Base-by-base conservation (phyloP, 2,329 filamentous ascomycete species). In the Cytospora leucostoma region DNA sequence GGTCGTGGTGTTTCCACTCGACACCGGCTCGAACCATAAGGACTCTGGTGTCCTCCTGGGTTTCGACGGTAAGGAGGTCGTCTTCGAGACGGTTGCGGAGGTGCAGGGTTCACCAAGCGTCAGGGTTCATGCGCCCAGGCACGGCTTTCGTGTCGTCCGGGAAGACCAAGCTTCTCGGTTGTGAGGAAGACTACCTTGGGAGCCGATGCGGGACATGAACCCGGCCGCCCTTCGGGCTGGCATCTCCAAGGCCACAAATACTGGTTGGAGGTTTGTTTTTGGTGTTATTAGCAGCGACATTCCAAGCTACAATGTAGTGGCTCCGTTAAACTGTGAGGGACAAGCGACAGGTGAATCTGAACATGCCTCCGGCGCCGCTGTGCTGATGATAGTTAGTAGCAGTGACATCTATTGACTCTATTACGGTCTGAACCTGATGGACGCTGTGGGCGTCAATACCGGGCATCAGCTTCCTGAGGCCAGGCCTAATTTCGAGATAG, bases 1-100 rank as follows among this genome's bases (percentile, higher is more conserved):
- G 52, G 84, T 92, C 4, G 76, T 80, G 71, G 74, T 90, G 33
- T 86, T 81, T 78, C 88, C 88, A 6, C 83, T 80, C 2, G 88
- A 91, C 71, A 82, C 83, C 52, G 88, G 88, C 7, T 80, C 76
- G 59, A 78, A 72, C n/a, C 79, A 87, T 70, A 82, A 80, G 67
- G 88, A 91, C 70, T 70, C 72, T 1, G 88, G 88, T 0, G 75
- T 63, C 50, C 74, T 91, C 65, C 75, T 88, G 15, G 77, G 78
- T 33, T 69, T 90, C 57, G 77, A 77, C 51, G 70, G 71, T 27
- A 74, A 78, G 53, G 85, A 90, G 76, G 78, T 87, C 8, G 86
- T 88, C 1, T 77, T 89, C 65, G 82, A 86, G 71, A 79, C 80
- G 15, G 70, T 73, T 63, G 77, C 76, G 3, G 73, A 74, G 64